Conservation (phyloP, 352 stramenopile genomes). For the Phytophthora capsici region DNA sequence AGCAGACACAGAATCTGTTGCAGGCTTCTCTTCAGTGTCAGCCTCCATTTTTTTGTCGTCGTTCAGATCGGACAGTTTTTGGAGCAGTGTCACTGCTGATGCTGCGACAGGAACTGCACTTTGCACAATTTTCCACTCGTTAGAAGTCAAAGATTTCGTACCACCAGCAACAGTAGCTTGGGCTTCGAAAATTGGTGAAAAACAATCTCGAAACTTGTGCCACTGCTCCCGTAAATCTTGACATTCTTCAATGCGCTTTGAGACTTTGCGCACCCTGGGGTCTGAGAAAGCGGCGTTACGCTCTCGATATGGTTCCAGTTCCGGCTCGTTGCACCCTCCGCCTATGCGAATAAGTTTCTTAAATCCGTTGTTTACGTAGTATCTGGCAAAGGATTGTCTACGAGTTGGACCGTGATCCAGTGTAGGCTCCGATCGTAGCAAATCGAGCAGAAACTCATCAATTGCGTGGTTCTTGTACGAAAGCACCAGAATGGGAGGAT, state of each 20-base stretch:
- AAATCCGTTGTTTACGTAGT: constrained; percentile 36
- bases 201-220: constrained; percentile 43
- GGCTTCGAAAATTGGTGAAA: constrained; percentile 38
- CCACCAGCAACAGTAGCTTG: constrained; percentile 19
- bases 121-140: constrained; percentile 33
- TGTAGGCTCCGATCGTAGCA: constrained; percentile 61
- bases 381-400: constrained; percentile 23
- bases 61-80: constrained; percentile 15
- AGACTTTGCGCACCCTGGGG: constrained; percentile 30
- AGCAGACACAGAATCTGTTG: background rate
- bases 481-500: constrained; percentile 82
- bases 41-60: background rate
- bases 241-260: constrained; percentile 36
- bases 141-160: constrained; percentile 2
- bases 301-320: constrained; percentile 53
- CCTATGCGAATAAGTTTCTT: constrained; percentile 70
- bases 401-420: constrained; percentile 29
- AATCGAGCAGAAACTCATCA: constrained; percentile 85
- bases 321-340: constrained; percentile 66
- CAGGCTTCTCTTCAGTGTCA: constrained; percentile 11
- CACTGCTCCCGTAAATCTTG: constrained; percentile 43
- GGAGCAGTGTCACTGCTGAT: constrained; percentile 20
- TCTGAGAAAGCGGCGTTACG: constrained; percentile 41
- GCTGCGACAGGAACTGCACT: constrained; percentile 34
- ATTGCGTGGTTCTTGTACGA: constrained; percentile 92